These are phyloP conservation scores for Russula foetens DNA, from an alignment of 768 basidiomycete species.

Conservation along the genomic window DNA sequence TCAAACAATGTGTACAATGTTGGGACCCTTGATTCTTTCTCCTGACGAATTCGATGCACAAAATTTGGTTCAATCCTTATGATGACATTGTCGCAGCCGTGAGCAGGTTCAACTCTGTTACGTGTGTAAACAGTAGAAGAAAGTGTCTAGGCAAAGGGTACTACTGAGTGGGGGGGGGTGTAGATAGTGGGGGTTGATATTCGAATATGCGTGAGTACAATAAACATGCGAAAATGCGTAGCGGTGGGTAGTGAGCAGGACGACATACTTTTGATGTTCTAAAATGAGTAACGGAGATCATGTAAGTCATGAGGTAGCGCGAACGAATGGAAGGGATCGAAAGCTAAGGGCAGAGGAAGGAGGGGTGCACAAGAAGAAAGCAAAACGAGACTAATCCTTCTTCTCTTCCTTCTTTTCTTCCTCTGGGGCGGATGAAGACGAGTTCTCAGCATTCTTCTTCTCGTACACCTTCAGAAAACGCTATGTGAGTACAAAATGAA, in stretches of 20 bases:
- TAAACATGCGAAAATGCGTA: conserved; percentile 14
- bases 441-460: conserved; percentile 72
- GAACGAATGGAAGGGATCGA: not conserved
- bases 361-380: not conserved
- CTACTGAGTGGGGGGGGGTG: conserved; percentile 18
- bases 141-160: not conserved
- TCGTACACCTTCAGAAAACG: conserved; percentile 52
- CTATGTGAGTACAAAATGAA: not conserved
- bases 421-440: conserved; percentile 31
- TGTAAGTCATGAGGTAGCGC: conserved; percentile 8
- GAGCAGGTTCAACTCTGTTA: conserved; percentile 1
- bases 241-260: conserved; percentile 9
- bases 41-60: too few relatives aligned
- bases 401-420: conserved; percentile 57
- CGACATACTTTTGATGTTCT: conserved; percentile 19
- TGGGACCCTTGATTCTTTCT: too few relatives aligned
- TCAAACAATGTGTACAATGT: too few relatives aligned
- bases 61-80: too few relatives aligned
- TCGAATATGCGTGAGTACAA: conserved; percentile 16
- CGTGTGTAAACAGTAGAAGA: not conserved
- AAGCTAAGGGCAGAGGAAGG: not conserved
- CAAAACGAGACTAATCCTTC: conserved; percentile 56
- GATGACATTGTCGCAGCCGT: conserved; percentile 1
- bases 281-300: conserved; percentile 12
- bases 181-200: not conserved